Evolutionary conservation across 108 stramenopile genomes (phyloP).

Genomic region (Stephanodiscus triporus): DNA sequence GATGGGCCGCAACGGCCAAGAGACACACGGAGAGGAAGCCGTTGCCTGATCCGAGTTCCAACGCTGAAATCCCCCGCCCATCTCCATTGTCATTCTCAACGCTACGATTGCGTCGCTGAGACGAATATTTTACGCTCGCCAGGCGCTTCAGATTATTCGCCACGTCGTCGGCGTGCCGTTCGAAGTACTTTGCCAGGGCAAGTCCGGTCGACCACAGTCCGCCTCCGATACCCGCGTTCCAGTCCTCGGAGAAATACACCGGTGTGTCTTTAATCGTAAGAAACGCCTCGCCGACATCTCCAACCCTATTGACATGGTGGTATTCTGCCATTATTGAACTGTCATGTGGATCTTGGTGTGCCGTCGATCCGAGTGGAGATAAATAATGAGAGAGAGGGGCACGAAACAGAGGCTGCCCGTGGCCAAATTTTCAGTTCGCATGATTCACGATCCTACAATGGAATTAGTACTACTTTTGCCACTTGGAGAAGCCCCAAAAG

Average conservation of each 20-base stretch:
- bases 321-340: neutral
- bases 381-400: too few species aligned
- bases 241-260: conserved; percentile 70
- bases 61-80: conserved; percentile 42
- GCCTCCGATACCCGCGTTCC: conserved; percentile 81
- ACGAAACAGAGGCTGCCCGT: too few species aligned
- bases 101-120: conserved; percentile 10
- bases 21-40: conserved; percentile 79
- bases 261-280: conserved; percentile 52
- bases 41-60: conserved; percentile 86
- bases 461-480: too few species aligned
- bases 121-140: conserved; percentile 12
- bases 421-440: too few species aligned
- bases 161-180: conserved; percentile 21
- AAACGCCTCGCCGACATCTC: conserved; percentile 20
- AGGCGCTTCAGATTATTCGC: conserved; percentile 14
- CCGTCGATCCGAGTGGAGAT: too few species aligned
- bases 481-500: too few species aligned
- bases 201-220: conserved; percentile 84
- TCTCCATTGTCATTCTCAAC: conserved; percentile 14
- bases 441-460: too few species aligned
- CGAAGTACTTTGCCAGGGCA: conserved; percentile 71
- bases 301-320: neutral
- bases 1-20: conserved; percentile 32
- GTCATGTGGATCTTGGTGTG: too few species aligned